phyloP scores from a whole-genome alignment of 306 rosid species.

The Prunus campanulata region DNA sequence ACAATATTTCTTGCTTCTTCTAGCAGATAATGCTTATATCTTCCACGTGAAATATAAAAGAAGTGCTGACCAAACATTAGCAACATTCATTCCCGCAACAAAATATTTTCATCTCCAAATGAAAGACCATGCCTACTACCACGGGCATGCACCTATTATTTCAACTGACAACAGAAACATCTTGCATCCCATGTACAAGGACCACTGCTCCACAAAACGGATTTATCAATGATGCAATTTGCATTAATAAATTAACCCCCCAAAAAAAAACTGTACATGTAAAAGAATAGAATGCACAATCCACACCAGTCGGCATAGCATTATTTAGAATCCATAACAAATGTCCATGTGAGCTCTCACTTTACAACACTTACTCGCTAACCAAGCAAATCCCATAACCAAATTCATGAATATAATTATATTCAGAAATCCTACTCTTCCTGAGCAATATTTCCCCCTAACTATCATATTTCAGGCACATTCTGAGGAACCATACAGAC shows the following conservation, averaged over 20 bases:
- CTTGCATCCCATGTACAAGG: neutral
- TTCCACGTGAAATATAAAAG: neutral
- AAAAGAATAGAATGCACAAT: neutral
- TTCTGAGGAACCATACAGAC: neutral
- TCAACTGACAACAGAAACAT: neutral
- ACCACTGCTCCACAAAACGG: neutral
- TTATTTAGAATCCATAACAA: neutral
- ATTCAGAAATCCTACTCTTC: neutral
- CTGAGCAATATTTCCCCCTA: neutral
- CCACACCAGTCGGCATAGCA: neutral
- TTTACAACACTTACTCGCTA: slow-evolving; percentile 12
- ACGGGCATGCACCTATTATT: neutral
- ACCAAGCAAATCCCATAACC: slow-evolving; percentile 1
- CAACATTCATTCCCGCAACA: neutral
- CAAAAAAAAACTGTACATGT: neutral
- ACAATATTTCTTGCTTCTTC: neutral
- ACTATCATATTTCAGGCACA: neutral
- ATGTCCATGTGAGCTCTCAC: neutral
- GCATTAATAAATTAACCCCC: neutral
- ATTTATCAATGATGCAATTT: neutral
- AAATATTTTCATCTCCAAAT: neutral
- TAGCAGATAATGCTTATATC: neutral
- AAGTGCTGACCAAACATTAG: neutral
- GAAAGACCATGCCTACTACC: neutral
- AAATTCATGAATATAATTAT: neutral